These are phyloP conservation scores for Carex arenaria DNA, from an alignment of 202 grass and related monocot genomes.

Conservation along the genomic window DNA sequence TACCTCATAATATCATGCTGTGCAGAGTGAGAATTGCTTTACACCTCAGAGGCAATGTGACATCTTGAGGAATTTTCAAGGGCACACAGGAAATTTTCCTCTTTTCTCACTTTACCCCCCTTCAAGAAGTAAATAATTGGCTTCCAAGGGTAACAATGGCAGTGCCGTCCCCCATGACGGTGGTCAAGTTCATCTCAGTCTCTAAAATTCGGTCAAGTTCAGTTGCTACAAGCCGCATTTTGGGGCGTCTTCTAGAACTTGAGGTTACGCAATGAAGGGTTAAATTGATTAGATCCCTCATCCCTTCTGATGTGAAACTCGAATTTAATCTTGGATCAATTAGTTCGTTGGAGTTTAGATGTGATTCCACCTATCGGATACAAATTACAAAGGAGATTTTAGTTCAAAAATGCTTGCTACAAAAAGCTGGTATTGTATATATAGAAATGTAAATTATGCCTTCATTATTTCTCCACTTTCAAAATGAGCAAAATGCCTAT, in stretches of 20 bases:
- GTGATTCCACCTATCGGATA: constrained; percentile 58
- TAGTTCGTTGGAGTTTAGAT: constrained; percentile 52
- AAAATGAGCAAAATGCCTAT: neutral
- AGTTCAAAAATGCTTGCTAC: neutral
- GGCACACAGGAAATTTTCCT: constrained; percentile 35
- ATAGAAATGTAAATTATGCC: neutral
- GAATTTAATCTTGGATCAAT: constrained; percentile 69
- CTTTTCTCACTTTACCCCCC: constrained; percentile 1
- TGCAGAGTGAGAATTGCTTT: neutral
- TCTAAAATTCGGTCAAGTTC: constrained; percentile 83
- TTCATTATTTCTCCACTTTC: neutral
- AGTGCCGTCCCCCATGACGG: constrained; percentile 86
- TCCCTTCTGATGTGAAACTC: constrained; percentile 84
- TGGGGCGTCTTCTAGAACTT: constrained; percentile 52
- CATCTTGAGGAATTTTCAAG: constrained; percentile 2
- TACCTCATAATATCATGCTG: constrained; percentile 33
- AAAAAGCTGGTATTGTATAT: neutral
- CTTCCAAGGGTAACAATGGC: constrained; percentile 88
- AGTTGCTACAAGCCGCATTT: constrained; percentile 47
- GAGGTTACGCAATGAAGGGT: constrained; percentile 73
- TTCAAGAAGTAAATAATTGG: constrained; percentile 82
- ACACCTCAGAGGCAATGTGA: neutral
- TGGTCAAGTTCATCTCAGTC: constrained; percentile 85
- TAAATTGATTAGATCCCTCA: constrained; percentile 64
- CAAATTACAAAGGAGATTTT: constrained; percentile 20